A percentile compares a stretch with the other conserved stretches of the same genome.
phyloP scores from a whole-genome alignment of 805 yeast species.

The Candida lessepsii region DNA sequence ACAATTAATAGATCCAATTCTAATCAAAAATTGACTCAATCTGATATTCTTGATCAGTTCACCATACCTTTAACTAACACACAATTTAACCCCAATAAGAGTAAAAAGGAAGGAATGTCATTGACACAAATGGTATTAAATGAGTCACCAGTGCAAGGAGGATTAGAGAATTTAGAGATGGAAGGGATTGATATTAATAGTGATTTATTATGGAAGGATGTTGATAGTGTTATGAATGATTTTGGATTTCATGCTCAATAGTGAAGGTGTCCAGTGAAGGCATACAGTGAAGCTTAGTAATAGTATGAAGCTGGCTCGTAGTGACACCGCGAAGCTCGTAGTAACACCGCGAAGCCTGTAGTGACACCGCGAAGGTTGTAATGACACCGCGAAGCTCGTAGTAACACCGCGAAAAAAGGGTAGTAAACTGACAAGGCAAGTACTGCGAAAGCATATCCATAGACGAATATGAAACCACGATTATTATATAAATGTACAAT shows the following conservation, averaged over 20 bases:
- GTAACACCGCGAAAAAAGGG: too few species aligned
- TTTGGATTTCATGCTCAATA: conserved; percentile 75
- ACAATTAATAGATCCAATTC: conserved; percentile 14
- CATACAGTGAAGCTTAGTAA: not conserved
- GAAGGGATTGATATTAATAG: conserved; percentile 49
- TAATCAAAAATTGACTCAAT: conserved; percentile 3
- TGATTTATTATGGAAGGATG: conserved; percentile 72
- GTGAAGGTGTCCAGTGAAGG: not conserved
- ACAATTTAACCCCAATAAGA: not conserved
- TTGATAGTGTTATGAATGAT: conserved; percentile 86
- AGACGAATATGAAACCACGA: too few species aligned
- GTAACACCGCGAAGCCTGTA: too few species aligned
- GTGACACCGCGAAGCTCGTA: too few species aligned
- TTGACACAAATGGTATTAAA: conserved; percentile 11
- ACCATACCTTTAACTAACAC: not conserved
- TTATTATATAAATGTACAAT: too few species aligned
- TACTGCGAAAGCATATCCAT: too few species aligned
- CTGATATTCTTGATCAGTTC: conserved; percentile 7
- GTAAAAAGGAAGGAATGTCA: conserved; percentile 8
- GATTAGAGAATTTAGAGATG: conserved; percentile 33
- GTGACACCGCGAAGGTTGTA: too few species aligned
- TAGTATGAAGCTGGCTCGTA: too few species aligned
- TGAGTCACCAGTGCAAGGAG: conserved; percentile 25
- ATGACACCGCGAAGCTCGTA: too few species aligned
- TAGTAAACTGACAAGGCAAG: too few species aligned